Base-by-base conservation (phyloP, 2,329 filamentous ascomycete species). In the Mariannaea elegans region DNA sequence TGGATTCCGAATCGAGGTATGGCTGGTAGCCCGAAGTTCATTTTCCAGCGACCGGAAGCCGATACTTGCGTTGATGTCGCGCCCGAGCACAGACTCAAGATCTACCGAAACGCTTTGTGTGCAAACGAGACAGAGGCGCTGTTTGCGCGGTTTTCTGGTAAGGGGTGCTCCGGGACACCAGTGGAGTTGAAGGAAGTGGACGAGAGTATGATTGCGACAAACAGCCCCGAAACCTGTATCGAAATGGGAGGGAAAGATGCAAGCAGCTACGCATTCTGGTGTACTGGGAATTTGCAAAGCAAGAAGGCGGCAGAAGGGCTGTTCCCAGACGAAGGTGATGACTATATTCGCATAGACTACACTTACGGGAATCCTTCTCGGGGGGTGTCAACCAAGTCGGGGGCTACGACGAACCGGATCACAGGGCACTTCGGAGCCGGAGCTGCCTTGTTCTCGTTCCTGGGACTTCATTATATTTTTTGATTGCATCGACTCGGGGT, bases 251-350 rank as follows among this genome's bases (percentile, higher is more conserved):
- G 59, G 7, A 44, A 57, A n/a, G 36, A 51, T 3, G 36, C 38
- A 3, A 53, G 45, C 6, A 59, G 62, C 16, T 64, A 64, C 36
- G 36, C 59, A 3, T 61, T 61, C n/a, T 59, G 55, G 48, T 62
- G 62, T 31, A 53, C 31, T 5, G 59, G 51, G 9, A 44, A 59
- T n/a, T 6, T 59, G 8, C 2, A 27, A 7, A n/a, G 38, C 9
- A 41, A 38, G 10, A 29, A 31, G 31, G 44, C 51, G 3, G 24
- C 24, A 2, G 7, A 54, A 21, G 41, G 38, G 4, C 16, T 63
- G 23, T 57, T 53, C 42, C 34, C 34, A 4, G 48, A 50, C n/a
- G 47, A 62, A 2, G 47, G 42, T 12, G 52, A 39, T 1, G 48
- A 46, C 5, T 21, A 19, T 16, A 36, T 36, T 7, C 29, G 39